phyloP scores from a whole-genome alignment of 306 rosid genomes.

The Potentilla sterilis region DNA sequence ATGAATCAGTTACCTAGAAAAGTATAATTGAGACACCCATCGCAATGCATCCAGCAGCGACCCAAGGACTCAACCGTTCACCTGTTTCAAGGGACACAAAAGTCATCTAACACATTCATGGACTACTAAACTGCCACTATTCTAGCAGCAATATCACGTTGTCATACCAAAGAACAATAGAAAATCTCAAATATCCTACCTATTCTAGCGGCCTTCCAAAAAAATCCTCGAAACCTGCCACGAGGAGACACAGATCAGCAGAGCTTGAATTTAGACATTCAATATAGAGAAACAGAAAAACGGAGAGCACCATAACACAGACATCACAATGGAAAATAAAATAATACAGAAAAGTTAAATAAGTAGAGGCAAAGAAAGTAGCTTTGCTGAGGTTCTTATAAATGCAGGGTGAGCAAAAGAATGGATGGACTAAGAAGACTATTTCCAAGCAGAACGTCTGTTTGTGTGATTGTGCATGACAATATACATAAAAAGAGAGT shows the following conservation, averaged over 20 bases:
- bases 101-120: constrained; percentile 2
- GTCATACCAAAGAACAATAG: not conserved
- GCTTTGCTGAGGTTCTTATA: not conserved
- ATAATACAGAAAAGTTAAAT: not conserved
- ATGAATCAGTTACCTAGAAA: constrained; percentile 5
- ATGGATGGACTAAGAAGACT: not conserved
- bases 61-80: constrained; percentile 45
- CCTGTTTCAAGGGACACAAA: constrained; percentile 27
- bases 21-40: constrained; percentile 39
- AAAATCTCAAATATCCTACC: constrained; percentile 18
- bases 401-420: not conserved
- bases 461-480: not conserved
- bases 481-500: not conserved
- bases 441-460: not conserved
- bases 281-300: not conserved
- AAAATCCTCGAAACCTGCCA: constrained; percentile 39
- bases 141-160: not conserved
- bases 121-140: not conserved
- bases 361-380: not conserved
- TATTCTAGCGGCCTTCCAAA: constrained; percentile 45
- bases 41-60: constrained; percentile 36
- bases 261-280: not conserved
- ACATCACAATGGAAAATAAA: not conserved
- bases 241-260: constrained; percentile 8
- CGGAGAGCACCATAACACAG: not conserved